Evolutionary conservation across 2,329 filamentous ascomycete genomes (phyloP), one percentile per base, ranked within the genome.

Genomic region (Xylariaceae sp.): DNA sequence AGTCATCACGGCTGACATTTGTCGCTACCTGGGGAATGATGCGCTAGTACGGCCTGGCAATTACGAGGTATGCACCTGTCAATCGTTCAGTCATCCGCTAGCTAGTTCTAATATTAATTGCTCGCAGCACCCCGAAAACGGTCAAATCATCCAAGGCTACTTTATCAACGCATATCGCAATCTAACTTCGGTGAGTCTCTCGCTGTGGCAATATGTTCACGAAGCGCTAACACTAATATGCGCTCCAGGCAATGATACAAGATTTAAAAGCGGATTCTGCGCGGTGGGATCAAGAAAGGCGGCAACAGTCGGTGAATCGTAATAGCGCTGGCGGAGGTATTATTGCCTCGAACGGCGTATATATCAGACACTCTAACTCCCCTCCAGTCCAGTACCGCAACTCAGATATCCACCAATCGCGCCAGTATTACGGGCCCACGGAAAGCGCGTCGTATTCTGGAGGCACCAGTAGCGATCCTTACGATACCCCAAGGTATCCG

Each of bases 1-100:
- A 73, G 89, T 92, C 66, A 91, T 92, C 73, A 90, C 89, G 59
- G 86, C 88, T 70, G 89, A 92, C 71, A 91, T 92, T 62, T 92
- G 89, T 77, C 87, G 88, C 69, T 92, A 91, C 71, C 81, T 92
- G 64, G 89, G 89, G 67, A 91, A 91, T 72, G 89, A 92, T 78
- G 89, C 89, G 63, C 81, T 90, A 66, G 88, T 91, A 69, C 86
- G 86, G 68, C 88, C 88, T 55, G 87, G 86, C 66, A 84, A 82
- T 64, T 87, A 89, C 73, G 84, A 89, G 81, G 87, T 91, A 81
- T 50, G 61, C 56, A 37, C 39, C 35, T 40, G 42, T 51, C 49
- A 56, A 55, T n/a, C n/a, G n/a, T n/a, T n/a, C n/a, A n/a, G n/a
- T n/a, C n/a, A n/a, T n/a, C n/a, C n/a, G n/a, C n/a, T n/a, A n/a